A percentile compares a stretch with the other conserved stretches of the same genome.
Evolutionary conservation across 2,329 filamentous ascomycete genomes (phyloP).

Genomic region (Alternaria hordeiaustralica): DNA sequence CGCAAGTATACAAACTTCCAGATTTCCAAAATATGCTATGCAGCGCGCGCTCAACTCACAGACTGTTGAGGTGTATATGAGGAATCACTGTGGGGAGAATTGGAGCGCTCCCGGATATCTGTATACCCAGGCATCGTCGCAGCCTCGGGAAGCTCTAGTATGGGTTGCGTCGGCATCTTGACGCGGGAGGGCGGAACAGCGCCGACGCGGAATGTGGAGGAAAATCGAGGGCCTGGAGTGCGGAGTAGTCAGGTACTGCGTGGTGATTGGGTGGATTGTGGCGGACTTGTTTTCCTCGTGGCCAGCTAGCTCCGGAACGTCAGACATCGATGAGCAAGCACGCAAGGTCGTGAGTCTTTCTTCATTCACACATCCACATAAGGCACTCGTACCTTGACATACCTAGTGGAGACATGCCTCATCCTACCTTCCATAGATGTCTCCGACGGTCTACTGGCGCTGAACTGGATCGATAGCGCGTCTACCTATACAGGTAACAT

Average conservation of each 20-base stretch:
- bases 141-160: constrained; percentile 17
- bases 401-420: not conserved
- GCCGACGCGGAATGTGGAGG: constrained; percentile 24
- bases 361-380: not conserved
- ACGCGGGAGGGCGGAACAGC: constrained; percentile 13
- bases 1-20: not conserved
- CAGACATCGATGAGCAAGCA: not conserved
- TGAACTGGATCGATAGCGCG: too few relatives aligned
- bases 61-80: not conserved
- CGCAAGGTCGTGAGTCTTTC: not conserved
- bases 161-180: constrained; percentile 22
- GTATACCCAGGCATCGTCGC: not conserved
- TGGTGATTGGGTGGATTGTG: constrained; percentile 16
- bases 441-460: not conserved
- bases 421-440: not conserved
- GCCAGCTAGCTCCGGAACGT: not conserved
- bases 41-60: not conserved
- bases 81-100: not conserved
- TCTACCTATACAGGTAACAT: not conserved
- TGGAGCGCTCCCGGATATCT: not conserved
- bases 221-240: constrained; percentile 9
- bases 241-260: constrained; percentile 2
- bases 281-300: constrained; percentile 17
- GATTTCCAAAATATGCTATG: not conserved
- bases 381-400: not conserved